These are phyloP conservation scores for Cladobotryum protrusum DNA, from an alignment of 2,329 filamentous ascomycete genomes.

Conservation along the genomic window DNA sequence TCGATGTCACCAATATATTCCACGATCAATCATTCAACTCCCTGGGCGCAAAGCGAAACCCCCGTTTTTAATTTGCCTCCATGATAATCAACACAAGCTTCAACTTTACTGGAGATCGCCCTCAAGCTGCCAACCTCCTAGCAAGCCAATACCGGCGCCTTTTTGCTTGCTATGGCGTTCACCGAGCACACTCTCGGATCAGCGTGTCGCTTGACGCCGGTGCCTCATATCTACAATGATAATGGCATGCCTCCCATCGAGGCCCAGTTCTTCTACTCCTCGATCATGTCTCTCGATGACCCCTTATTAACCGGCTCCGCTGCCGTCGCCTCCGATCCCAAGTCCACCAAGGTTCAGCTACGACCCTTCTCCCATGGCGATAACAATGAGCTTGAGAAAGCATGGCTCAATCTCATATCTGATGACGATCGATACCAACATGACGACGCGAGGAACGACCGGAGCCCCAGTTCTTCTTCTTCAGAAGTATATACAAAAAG, in stretches of 20 bases:
- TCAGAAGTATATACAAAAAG: conserved; percentile 19
- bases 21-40: background rate
- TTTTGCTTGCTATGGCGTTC: conserved; percentile 1
- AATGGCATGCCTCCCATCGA: conserved; percentile 53
- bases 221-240: conserved; percentile 32
- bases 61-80: background rate
- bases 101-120: no score
- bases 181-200: conserved; percentile 51
- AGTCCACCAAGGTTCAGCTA: conserved; percentile 52
- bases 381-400: conserved; percentile 70
- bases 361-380: conserved; percentile 75
- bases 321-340: conserved; percentile 44
- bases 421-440: conserved; percentile 45
- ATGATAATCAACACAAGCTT: no score
- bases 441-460: conserved; percentile 22
- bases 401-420: conserved; percentile 61
- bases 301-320: conserved; percentile 63
- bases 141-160: background rate
- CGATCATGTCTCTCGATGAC: conserved; percentile 77
- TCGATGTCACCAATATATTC: background rate
- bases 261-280: conserved; percentile 81
- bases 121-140: no score
- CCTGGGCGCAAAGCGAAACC: background rate
- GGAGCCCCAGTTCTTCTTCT: conserved; percentile 24
- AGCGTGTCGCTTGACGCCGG: conserved; percentile 51